Conservation (phyloP, 805 yeast genomes). For the Naumovozyma castellii region DNA sequence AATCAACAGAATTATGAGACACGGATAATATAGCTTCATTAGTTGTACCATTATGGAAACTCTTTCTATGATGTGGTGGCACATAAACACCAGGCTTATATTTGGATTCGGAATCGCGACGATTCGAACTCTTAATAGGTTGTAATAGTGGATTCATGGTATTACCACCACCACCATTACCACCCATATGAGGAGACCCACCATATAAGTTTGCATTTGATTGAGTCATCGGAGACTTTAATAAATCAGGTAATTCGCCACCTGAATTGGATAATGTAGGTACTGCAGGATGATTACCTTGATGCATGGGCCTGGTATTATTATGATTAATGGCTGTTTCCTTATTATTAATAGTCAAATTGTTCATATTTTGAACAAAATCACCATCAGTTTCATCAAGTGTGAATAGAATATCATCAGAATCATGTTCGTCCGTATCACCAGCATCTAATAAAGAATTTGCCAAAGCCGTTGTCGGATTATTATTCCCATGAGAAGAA, state of each 20-base stretch:
- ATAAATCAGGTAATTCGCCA: slow-evolving; percentile 24
- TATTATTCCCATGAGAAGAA: slow-evolving; percentile 1
- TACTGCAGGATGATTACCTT: slow-evolving; percentile 1
- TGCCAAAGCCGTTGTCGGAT: background rate
- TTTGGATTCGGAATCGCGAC: slow-evolving; percentile 3
- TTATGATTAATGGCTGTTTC: slow-evolving; percentile 1
- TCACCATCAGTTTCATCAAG: slow-evolving; percentile 30
- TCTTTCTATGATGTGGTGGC: slow-evolving; percentile 47
- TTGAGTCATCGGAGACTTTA: slow-evolving; percentile 20
- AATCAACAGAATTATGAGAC: slow-evolving; percentile 14
- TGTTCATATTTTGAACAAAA: slow-evolving; percentile 21
- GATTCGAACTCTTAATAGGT: background rate
- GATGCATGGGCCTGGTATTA: background rate
- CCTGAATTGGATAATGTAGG: background rate
- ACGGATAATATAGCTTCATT: slow-evolving; percentile 21
- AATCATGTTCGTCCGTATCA: slow-evolving; percentile 18
- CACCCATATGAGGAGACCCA: background rate
- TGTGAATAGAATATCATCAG: slow-evolving; percentile 28
- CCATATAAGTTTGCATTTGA: slow-evolving; percentile 1
- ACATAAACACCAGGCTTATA: slow-evolving; percentile 32
- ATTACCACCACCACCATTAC: background rate
- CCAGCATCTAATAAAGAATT: slow-evolving; percentile 2
- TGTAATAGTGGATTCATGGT: background rate
- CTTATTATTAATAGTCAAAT: too few relatives aligned
- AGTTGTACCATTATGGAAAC: slow-evolving; percentile 13